A percentile compares a stretch with the other conserved stretches of the same genome.
phyloP scores from a whole-genome alignment of 2,329 filamentous ascomycete species.

The Aspergillus fijiensis region DNA sequence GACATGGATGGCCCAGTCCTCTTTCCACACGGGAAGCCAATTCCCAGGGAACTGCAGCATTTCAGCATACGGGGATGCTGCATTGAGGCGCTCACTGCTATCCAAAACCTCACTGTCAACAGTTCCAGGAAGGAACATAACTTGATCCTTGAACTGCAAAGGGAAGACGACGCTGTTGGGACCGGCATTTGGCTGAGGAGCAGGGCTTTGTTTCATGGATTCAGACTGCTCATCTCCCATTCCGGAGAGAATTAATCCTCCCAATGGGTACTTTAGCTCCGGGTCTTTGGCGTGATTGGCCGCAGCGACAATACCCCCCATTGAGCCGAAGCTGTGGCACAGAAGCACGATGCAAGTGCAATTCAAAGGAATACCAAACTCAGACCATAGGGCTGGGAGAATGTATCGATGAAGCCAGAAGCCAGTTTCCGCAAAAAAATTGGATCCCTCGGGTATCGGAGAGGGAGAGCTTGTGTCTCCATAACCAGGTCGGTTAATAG shows the following conservation, averaged over 20 bases:
- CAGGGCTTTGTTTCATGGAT: neutral
- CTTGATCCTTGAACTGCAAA: constrained; percentile 2
- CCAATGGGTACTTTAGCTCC: constrained; percentile 1
- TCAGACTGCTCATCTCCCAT: neutral
- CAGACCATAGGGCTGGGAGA: constrained; percentile 3
- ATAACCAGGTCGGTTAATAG: constrained; percentile 9
- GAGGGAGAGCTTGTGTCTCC: constrained; percentile 3
- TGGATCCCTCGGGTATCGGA: neutral
- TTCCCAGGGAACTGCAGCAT: neutral
- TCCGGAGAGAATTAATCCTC: constrained; percentile 6
- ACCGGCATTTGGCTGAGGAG: neutral
- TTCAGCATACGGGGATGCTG: neutral
- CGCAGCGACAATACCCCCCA: constrained; percentile 6
- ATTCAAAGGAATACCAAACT: neutral
- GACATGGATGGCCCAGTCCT: constrained; percentile 5
- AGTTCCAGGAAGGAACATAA: constrained; percentile 5
- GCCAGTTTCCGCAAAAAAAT: constrained; percentile 6
- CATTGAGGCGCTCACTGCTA: constrained; percentile 1
- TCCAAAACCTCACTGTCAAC: neutral
- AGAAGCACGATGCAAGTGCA: constrained; percentile 8
- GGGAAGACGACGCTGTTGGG: neutral
- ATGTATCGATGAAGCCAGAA: constrained; percentile 2
- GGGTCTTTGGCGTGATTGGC: constrained; percentile 3
- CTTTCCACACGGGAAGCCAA: constrained; percentile 3
- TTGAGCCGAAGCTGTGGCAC: constrained; percentile 6